Base-by-base conservation (phyloP, 768 basidiomycete genomes). In the Phylloporus sp. region DNA sequence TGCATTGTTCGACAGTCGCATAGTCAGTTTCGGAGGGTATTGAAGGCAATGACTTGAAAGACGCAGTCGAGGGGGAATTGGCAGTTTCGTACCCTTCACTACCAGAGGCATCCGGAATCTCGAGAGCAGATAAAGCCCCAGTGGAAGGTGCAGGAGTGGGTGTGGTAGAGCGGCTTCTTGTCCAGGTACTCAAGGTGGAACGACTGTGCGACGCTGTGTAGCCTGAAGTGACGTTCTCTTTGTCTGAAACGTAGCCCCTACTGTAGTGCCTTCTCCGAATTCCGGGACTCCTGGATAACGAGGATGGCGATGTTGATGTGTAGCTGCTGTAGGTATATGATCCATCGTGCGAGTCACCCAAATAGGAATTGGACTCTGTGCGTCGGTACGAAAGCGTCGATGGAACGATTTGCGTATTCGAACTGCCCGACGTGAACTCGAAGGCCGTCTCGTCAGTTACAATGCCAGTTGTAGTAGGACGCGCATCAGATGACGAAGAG, bases 21-120 rank as follows among this genome's bases (percentile, higher is more conserved):
- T 69, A 79, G 42, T 76, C 76, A 0, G 73, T 76, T 45, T 77
- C 74, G 1, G 80, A 82, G 12, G 82, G 82, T 54, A 84, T 84
- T 4, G 78, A 79, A 1, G 82, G 81, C 49, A 84, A 66, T 6
- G 82, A 84, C 50, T 72, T 73, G 64, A 79, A 82, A 0, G 82
- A 84, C 6, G 74, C 70, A 11, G 68, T 72, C 8, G 79, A 78
- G 1, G 78, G 75, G 5, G 77, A 69, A 23, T 56, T 53, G 4
- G 73, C 72, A 2, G 74, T 69, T 27, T 76, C 69, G 55, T 82
- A 86, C 2, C 78, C 79, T 8, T 77, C 77, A 52, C 78, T 81
- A 12, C 73, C 80, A 20, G 74, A 75, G 26, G 58, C 60, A 6
- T 62, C 67, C 1, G 54, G 67, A 5, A 66, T 60, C 23, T 70